Conservation (phyloP, 2,329 filamentous ascomycete species). For the Sarocladiaceae sp. region DNA sequence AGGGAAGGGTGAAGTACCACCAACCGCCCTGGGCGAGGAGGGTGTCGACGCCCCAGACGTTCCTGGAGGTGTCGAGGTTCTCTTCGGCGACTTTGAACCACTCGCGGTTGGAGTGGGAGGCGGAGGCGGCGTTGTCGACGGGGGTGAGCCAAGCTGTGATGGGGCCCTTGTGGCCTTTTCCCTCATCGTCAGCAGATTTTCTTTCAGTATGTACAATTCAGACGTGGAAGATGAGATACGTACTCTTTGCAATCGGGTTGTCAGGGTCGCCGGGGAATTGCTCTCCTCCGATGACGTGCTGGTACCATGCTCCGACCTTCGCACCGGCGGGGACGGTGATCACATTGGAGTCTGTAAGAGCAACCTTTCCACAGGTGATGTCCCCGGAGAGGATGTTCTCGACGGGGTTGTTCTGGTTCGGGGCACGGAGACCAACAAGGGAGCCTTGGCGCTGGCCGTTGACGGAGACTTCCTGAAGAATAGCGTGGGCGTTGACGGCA, state of each 20-base stretch:
- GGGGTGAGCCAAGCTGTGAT: slow-evolving; percentile 42
- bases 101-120: slow-evolving; percentile 27
- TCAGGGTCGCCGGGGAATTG: slow-evolving; percentile 37
- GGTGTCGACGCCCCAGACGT: slow-evolving; percentile 23
- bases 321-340: slow-evolving; percentile 41
- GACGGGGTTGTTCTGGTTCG: slow-evolving; percentile 44
- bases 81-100: slow-evolving; percentile 48
- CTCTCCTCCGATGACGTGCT: slow-evolving; percentile 43
- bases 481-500: slow-evolving; percentile 1
- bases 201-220: background rate
- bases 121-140: slow-evolving; percentile 38
- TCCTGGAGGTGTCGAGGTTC: slow-evolving; percentile 15
- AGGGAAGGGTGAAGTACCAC: slow-evolving; percentile 30
- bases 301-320: slow-evolving; percentile 43
- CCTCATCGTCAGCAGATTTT: background rate
- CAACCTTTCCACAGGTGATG: slow-evolving; percentile 40
- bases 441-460: slow-evolving; percentile 43
- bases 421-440: slow-evolving; percentile 42
- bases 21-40: slow-evolving; percentile 21
- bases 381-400: slow-evolving; percentile 37
- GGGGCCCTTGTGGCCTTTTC: slow-evolving; percentile 36
- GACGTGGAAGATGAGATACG: background rate
- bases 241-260: slow-evolving; percentile 38
- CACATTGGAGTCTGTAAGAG: slow-evolving; percentile 29
- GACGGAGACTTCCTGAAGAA: slow-evolving; percentile 29